Conservation (phyloP, 768 basidiomycete species). For the Trametes villosa region DNA sequence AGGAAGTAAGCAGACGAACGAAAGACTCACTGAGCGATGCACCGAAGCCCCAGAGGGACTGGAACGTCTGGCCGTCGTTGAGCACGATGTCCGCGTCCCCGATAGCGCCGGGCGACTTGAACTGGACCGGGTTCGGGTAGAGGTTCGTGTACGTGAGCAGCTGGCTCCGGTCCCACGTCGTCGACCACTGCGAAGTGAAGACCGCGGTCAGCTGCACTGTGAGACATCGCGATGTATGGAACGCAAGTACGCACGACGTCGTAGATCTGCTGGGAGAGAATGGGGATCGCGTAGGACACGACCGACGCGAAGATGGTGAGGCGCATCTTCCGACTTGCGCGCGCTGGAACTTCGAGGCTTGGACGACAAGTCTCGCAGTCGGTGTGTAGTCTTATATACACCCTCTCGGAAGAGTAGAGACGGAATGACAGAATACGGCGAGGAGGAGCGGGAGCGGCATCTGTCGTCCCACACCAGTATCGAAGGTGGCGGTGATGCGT, state of each 20-base stretch:
- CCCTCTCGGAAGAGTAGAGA: not conserved
- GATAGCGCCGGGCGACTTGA: conserved; percentile 55
- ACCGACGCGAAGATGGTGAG: conserved; percentile 21
- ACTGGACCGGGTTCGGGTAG: conserved; percentile 54
- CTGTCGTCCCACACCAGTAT: no score
- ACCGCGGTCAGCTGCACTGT: not conserved
- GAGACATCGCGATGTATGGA: not conserved
- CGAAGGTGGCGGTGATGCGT: not conserved
- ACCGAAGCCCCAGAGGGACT: conserved; percentile 70
- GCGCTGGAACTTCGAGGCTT: no score
- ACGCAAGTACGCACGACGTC: conserved; percentile 33
- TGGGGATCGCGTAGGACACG: conserved; percentile 28
- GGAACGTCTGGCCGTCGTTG: conserved; percentile 55
- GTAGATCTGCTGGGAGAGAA: conserved; percentile 38
- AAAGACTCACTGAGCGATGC: conserved; percentile 57
- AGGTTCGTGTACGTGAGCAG: conserved; percentile 58
- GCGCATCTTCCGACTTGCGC: conserved; percentile 8
- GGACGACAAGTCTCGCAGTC: no score
- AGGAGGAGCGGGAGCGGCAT: no score
- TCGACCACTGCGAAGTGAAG: conserved; percentile 33
- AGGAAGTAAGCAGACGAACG: not conserved
- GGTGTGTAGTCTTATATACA: no score
- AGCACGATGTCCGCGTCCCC: conserved; percentile 67
- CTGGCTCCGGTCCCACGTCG: conserved; percentile 43
- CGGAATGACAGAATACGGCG: conserved; percentile 8